Conservation (phyloP, 2,329 filamentous ascomycete genomes). For the Aspergillus neotritici region DNA sequence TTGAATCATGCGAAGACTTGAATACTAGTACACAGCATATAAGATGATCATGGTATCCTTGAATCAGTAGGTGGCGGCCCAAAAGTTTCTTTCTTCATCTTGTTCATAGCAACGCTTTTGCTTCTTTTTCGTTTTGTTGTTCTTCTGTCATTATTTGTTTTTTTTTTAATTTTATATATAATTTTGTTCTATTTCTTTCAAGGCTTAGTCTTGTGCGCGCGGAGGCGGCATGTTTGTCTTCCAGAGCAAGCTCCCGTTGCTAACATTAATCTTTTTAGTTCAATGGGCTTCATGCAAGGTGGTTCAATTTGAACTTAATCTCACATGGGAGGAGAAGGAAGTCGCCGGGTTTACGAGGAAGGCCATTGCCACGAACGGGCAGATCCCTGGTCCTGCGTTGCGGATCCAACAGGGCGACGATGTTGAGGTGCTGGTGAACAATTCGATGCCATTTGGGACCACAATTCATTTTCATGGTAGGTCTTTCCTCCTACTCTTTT, state of each 20-base stretch:
- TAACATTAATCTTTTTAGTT: constrained; percentile 5
- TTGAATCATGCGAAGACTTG: too few relatives aligned
- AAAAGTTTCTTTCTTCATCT: too few relatives aligned
- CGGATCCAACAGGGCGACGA: constrained; percentile 24
- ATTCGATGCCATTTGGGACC: constrained; percentile 24
- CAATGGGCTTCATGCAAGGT: constrained; percentile 7
- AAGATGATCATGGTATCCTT: too few relatives aligned
- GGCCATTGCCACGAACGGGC: constrained; percentile 25
- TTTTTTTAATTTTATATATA: too few relatives aligned
- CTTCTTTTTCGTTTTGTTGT: too few relatives aligned
- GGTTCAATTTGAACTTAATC: background rate
- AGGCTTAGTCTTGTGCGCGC: too few relatives aligned
- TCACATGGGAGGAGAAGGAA: constrained; percentile 20
- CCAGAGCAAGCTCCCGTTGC: constrained; percentile 1
- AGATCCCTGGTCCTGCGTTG: constrained; percentile 25
- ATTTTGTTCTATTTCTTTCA: too few relatives aligned
- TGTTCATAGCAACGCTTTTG: too few relatives aligned
- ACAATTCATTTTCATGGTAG: constrained; percentile 30
- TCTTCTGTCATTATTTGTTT: too few relatives aligned
- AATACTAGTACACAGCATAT: too few relatives aligned
- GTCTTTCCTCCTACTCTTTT: background rate
- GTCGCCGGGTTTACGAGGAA: constrained; percentile 21
- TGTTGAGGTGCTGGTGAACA: constrained; percentile 25
- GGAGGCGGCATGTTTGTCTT: constrained; percentile 1
- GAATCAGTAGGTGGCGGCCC: too few relatives aligned